A percentile compares a stretch with the other conserved stretches of the same genome.
These are phyloP conservation scores for Alternaria metachromatica DNA, from an alignment of 2,329 filamentous ascomycete genomes.

Conservation along the genomic window DNA sequence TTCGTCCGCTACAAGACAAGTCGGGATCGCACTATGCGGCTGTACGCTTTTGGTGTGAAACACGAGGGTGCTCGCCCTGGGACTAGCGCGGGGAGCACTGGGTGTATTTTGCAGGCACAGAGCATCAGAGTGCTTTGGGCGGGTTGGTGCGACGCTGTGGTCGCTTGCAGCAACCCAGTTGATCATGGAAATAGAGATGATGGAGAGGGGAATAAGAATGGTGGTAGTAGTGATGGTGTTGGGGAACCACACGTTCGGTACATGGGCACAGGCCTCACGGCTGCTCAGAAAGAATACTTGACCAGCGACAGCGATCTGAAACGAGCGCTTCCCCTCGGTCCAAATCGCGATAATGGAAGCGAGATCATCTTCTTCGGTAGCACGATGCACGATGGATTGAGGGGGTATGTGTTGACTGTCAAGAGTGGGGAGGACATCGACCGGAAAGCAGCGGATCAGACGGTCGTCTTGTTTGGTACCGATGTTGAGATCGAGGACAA, in stretches of 20 bases:
- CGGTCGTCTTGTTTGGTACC: conserved; percentile 18
- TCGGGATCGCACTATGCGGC: not conserved
- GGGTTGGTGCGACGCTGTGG: conserved; percentile 42
- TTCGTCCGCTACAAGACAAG: not conserved
- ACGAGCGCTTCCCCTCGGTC: not conserved
- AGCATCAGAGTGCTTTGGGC: conserved; percentile 33
- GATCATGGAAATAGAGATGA: not conserved
- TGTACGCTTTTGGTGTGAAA: not conserved
- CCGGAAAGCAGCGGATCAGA: not conserved
- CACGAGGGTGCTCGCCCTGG: not conserved
- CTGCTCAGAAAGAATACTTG: conserved; percentile 11
- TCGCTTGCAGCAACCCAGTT: conserved; percentile 4
- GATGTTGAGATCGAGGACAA: conserved; percentile 6
- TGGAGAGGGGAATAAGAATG: not conserved
- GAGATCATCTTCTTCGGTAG: conserved; percentile 27
- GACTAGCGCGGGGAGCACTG: not conserved
- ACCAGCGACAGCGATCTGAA: not conserved
- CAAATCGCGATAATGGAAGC: not conserved
- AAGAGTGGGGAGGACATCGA: not conserved
- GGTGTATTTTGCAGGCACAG: not conserved
- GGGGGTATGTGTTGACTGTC: conserved; percentile 17
- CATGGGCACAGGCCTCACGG: conserved; percentile 24
- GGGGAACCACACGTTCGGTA: conserved; percentile 14
- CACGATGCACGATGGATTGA: conserved; percentile 28
- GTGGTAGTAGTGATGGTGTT: not conserved